Base-by-base conservation (phyloP, 108 stramenopile genomes). In the Mediolabrus comicus region DNA sequence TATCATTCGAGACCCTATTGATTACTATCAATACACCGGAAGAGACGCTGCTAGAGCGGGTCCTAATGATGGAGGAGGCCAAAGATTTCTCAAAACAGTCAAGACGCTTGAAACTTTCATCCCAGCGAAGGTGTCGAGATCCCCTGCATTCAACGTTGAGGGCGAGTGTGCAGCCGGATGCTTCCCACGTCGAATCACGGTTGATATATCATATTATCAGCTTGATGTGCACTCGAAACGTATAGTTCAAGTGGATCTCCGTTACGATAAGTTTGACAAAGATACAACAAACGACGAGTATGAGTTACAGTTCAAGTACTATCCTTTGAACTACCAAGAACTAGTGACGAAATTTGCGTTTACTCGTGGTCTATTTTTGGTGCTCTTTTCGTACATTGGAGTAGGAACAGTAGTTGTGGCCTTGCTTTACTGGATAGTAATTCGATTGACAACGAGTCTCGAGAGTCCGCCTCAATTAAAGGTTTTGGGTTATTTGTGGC, bases 261-360 rank as follows among this genome's bases (percentile, higher is more conserved):
- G 75, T 27, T 77, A 84, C 32, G 86, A 86, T 16, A 82, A 88
- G 61, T 94, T 90, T 57, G 92, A 95, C 68, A 71, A 75, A 62
- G 83, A 93, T 56, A 13, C 71, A 25, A 53, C 69, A 8, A 59
- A 74, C 43, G 76, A 72, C 31, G 75, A 54, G 34, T 95, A 92
- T 62, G 80, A 75, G 26, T 31, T 95, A 13, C 69, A 57, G 14
- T 33, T 90, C 7, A 75, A 65, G 43, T 92, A 84, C 65, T 77
- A 80, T 38, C 75, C 92, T 9, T 83, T 95, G 53, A 84, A 87
- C 60, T 95, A 88, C 74, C 72, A 87, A 62, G 88, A 92, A 16
- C 86, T 95, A 2, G 82, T 95, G 13, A 80, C 92, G 8, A 81
- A 85, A 69, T 95, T 95, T 59, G 90, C 89, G 1, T 94, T 89